These are phyloP conservation scores for Waltiozyma sp. DNA, from an alignment of 1,139 yeast genomes.

Conservation along the genomic window DNA sequence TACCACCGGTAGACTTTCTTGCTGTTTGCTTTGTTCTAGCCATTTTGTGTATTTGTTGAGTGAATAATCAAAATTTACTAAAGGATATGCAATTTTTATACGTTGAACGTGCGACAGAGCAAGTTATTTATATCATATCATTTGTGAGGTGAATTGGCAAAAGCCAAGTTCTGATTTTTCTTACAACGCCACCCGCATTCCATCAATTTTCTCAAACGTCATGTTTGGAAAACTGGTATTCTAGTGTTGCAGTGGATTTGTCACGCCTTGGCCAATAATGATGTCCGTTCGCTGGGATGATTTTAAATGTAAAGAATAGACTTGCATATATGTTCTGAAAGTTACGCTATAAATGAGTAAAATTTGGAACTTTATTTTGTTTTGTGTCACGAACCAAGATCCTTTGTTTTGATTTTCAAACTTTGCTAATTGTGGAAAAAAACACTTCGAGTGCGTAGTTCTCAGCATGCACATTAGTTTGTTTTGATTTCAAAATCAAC, in stretches of 20 bases:
- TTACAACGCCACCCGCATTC: neutral
- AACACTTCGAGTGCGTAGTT: neutral
- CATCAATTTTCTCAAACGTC: neutral
- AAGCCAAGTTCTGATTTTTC: no score
- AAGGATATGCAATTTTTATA: no score
- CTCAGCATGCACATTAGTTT: neutral
- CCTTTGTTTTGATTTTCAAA: neutral
- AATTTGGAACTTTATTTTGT: neutral
- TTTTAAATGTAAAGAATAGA: no score
- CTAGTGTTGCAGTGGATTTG: no score
- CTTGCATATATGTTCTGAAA: neutral
- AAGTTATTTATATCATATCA: neutral
- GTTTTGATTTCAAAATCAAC: neutral
- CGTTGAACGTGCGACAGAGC: neutral
- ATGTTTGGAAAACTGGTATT: neutral
- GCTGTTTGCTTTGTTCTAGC: constrained; percentile 99
- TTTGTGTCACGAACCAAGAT: neutral
- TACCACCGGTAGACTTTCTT: constrained; percentile 98
- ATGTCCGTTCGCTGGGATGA: neutral
- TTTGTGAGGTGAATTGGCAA: no score
- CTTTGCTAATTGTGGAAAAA: neutral
- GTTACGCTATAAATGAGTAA: neutral
- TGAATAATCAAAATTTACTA: neutral
- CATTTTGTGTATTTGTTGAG: constrained; percentile 33
- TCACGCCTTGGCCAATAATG: neutral